Evolutionary conservation across 169 alveolate genomes (phyloP).

Genomic region (Plasmodium blacklocki): DNA sequence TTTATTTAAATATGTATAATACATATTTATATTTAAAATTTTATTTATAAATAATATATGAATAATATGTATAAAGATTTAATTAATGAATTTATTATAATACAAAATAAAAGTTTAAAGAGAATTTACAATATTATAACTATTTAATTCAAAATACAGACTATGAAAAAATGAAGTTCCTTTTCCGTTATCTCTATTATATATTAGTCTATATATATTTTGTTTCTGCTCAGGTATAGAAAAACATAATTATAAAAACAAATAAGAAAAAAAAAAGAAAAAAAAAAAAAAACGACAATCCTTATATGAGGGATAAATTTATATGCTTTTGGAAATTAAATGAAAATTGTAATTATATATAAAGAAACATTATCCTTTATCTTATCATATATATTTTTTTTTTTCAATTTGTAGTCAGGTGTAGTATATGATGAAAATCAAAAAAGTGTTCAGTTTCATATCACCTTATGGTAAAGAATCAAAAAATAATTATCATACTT

Average conservation of each 20-base stretch:
- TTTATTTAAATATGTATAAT: background rate
- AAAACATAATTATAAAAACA: constrained; percentile 1
- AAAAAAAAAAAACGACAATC: background rate
- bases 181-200: constrained; percentile 16
- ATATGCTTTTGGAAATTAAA: too few relatives aligned
- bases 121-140: constrained; percentile 1
- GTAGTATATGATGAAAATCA: constrained; percentile 72
- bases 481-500: too few relatives aligned
- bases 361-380: too few relatives aligned
- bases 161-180: constrained; percentile 27
- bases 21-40: too few relatives aligned
- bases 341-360: too few relatives aligned
- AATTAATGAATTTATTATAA: background rate
- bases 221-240: constrained; percentile 56
- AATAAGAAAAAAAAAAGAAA: background rate
- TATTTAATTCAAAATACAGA: constrained; percentile 27
- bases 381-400: background rate
- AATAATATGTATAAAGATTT: background rate
- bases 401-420: constrained; percentile 26
- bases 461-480: constrained; percentile 34
- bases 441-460: constrained; percentile 40
- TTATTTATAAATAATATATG: too few relatives aligned
- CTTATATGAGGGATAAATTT: too few relatives aligned
- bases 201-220: constrained; percentile 20
- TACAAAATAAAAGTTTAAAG: too few relatives aligned